Conservation (phyloP, 2,329 filamentous ascomycete species). For the Lecanicillium sp. region DNA sequence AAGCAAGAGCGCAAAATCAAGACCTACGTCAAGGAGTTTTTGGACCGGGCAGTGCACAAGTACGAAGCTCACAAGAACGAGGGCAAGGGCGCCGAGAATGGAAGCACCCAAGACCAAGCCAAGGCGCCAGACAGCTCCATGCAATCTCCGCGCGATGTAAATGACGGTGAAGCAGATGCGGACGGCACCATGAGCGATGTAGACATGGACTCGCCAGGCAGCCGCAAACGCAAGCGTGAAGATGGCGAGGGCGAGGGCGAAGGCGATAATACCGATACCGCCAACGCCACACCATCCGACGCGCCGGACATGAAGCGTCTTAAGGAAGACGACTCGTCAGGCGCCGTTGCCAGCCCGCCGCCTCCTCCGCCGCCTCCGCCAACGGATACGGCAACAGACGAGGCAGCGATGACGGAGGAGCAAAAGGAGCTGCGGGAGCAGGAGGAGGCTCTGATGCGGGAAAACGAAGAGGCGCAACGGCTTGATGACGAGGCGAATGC, state of each 20-base stretch:
- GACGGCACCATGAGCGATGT: slow-evolving; percentile 32
- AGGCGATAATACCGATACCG: slow-evolving; percentile 27
- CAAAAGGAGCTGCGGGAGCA: slow-evolving; percentile 39
- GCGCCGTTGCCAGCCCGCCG: slow-evolving; percentile 29
- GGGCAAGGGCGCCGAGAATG: slow-evolving; percentile 20
- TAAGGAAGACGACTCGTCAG: slow-evolving; percentile 35
- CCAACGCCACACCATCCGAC: slow-evolving; percentile 43
- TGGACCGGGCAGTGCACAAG: slow-evolving; percentile 79
- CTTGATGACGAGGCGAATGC: slow-evolving; percentile 38
- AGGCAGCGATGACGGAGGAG: slow-evolving; percentile 29
- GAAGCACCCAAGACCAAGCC: slow-evolving; percentile 2
- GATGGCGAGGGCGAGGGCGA: slow-evolving; percentile 31
- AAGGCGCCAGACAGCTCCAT: slow-evolving; percentile 7
- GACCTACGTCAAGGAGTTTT: slow-evolving; percentile 74
- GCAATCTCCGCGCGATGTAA: slow-evolving; percentile 15
- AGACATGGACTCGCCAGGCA: slow-evolving; percentile 39
- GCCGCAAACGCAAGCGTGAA: slow-evolving; percentile 59
- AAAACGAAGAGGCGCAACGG: slow-evolving; percentile 48
- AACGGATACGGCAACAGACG: slow-evolving; percentile 26
- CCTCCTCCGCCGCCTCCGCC: slow-evolving; percentile 43
- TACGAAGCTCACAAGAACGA: slow-evolving; percentile 60
- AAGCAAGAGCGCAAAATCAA: slow-evolving; percentile 80
- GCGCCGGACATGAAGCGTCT: slow-evolving; percentile 47
- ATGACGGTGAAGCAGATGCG: slow-evolving; percentile 16
- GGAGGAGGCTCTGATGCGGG: slow-evolving; percentile 40